Percentiles rank a stretch among this genome's conserved stretches.
Evolutionary conservation across 768 basidiomycete species (phyloP).

Genomic region (Exidia glandulosa): DNA sequence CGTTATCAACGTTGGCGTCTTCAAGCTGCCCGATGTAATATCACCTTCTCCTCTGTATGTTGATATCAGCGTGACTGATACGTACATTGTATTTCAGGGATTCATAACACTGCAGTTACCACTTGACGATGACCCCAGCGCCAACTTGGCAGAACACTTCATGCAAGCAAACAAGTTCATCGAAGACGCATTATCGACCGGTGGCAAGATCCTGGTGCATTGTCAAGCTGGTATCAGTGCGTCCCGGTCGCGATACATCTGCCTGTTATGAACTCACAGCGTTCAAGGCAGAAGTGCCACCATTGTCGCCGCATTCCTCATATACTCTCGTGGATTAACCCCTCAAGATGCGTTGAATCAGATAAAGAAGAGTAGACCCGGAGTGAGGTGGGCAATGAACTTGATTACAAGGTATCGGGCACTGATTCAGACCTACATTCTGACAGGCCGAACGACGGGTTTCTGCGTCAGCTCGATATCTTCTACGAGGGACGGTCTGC

Average conservation of each 20-base stretch:
- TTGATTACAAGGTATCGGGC: not conserved
- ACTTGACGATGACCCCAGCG: no score
- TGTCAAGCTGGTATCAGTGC: slow-evolving; percentile 83
- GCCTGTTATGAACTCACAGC: no score
- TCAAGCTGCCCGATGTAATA: no score
- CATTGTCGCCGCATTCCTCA: slow-evolving; percentile 80
- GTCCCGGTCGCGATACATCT: no score
- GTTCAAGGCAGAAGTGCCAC: slow-evolving; percentile 69
- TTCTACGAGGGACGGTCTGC: slow-evolving; percentile 67
- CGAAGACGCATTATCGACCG: slow-evolving; percentile 62
- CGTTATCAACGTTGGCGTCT: no score
- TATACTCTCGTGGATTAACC: slow-evolving; percentile 56
- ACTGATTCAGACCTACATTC: not conserved
- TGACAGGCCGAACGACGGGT: slow-evolving; percentile 74
- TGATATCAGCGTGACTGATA: no score
- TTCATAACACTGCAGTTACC: no score
- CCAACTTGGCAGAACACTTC: no score
- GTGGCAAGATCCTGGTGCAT: slow-evolving; percentile 73
- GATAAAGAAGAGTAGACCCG: slow-evolving; percentile 54
- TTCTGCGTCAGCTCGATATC: slow-evolving; percentile 68
- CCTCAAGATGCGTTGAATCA: slow-evolving; percentile 53
- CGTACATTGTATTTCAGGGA: no score
- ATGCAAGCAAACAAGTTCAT: no score
- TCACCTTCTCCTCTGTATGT: no score
- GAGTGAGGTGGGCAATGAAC: slow-evolving; percentile 50